Conservation (phyloP, 331 rosid species). For the Pyracantha coccinea region DNA sequence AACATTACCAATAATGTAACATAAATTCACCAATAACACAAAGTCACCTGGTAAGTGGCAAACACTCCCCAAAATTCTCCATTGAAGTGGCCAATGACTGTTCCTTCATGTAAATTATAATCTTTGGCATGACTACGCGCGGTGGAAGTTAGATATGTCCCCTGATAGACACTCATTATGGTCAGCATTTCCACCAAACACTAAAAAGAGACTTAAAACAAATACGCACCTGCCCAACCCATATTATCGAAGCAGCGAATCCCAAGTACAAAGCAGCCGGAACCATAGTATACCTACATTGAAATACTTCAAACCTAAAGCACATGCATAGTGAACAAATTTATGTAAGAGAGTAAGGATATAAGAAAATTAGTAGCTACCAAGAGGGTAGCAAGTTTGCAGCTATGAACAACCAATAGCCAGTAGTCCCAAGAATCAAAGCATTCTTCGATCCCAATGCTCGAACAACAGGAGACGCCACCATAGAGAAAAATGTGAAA, state of each 20-base stretch:
- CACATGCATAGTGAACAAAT: not conserved
- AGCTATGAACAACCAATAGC: conserved; percentile 79
- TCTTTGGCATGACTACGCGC: conserved; percentile 66
- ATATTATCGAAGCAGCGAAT: conserved; percentile 77
- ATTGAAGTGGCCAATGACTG: conserved; percentile 73
- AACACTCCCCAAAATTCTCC: conserved; percentile 80
- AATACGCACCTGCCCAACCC: conserved; percentile 74
- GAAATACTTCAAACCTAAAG: not conserved
- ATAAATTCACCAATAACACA: not conserved
- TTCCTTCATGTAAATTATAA: conserved; percentile 50
- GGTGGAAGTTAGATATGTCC: conserved; percentile 73
- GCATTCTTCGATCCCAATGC: conserved; percentile 71
- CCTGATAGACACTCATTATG: conserved; percentile 35
- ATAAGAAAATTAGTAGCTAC: conserved; percentile 20
- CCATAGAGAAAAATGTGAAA: conserved; percentile 66
- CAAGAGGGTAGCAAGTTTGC: conserved; percentile 83
- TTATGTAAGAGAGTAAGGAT: not conserved
- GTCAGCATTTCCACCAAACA: not conserved
- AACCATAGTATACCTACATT: conserved; percentile 71
- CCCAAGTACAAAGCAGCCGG: conserved; percentile 76
- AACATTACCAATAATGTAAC: not conserved
- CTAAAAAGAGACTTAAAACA: not conserved
- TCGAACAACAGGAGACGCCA: conserved; percentile 83
- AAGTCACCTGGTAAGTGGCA: conserved; percentile 63
- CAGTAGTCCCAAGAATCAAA: conserved; percentile 74